Percentiles rank a stretch among this genome's conserved stretches.
Conservation (phyloP, 1,284 basidiomycete genomes). For the Apiotrichum mycotoxinovorans region DNA sequence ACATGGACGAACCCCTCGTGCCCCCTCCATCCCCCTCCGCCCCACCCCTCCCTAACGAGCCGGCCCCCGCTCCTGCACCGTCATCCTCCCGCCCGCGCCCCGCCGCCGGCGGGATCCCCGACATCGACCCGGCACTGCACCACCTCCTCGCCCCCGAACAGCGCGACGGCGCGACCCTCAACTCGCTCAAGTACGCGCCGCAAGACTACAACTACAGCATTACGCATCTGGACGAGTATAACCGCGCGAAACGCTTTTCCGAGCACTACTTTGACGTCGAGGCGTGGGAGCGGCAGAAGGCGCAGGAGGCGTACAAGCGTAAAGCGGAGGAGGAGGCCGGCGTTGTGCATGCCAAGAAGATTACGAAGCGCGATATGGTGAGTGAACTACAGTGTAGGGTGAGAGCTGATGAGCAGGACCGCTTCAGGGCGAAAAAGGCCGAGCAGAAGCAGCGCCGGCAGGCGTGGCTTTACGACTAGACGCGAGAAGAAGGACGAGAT, state of each 20-base stretch:
- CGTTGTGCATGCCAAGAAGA: constrained; percentile 55
- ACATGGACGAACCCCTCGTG: constrained; percentile 81
- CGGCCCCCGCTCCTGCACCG: constrained; percentile 50
- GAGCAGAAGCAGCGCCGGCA: constrained; percentile 80
- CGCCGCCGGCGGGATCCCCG: constrained; percentile 41
- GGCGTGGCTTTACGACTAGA: constrained; percentile 75
- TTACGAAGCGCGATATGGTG: constrained; percentile 82
- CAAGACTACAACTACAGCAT: constrained; percentile 57
- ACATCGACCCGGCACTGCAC: constrained; percentile 79
- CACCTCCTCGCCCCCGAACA: constrained; percentile 69
- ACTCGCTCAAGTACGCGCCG: constrained; percentile 58
- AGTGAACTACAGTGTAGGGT: constrained; percentile 40
- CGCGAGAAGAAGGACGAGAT: too few relatives aligned
- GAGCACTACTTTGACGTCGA: constrained; percentile 82
- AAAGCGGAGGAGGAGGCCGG: constrained; percentile 60
- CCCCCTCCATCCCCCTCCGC: constrained; percentile 22
- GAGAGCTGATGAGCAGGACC: constrained; percentile 58
- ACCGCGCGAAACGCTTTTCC: constrained; percentile 78
- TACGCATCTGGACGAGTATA: constrained; percentile 73
- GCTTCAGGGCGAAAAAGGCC: constrained; percentile 78
- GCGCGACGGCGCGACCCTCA: constrained; percentile 52
- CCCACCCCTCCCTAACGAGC: constrained; percentile 38
- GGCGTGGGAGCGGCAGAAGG: constrained; percentile 67
- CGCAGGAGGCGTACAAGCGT: constrained; percentile 56
- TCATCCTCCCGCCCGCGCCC: constrained; percentile 30